Percentiles rank a stretch among this genome's conserved stretches.
phyloP scores from a whole-genome alignment of 129 eudicot genomes.

The Calendula officinalis region DNA sequence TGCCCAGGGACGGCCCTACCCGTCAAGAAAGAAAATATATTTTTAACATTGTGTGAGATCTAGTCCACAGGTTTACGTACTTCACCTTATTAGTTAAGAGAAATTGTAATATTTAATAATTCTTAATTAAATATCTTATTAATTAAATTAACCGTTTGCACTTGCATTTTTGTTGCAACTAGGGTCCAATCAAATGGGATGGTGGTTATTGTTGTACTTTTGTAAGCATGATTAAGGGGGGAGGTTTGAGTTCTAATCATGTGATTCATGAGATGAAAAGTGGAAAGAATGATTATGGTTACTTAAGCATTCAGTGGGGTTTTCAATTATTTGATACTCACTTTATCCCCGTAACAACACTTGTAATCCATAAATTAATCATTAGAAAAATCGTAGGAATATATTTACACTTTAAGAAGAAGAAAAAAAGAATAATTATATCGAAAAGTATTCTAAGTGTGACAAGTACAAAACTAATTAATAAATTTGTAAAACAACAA shows the following conservation, averaged over 20 bases:
- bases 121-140: not conserved
- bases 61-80: too few species aligned
- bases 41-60: too few species aligned
- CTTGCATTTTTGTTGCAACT: not conserved
- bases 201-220: conserved; percentile 22
- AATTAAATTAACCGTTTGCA: not conserved
- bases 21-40: too few species aligned
- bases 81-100: too few species aligned
- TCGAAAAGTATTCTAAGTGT: not conserved
- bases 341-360: conserved; percentile 32
- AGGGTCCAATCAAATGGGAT: conserved; percentile 30
- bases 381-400: conserved; percentile 21
- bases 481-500: not conserved
- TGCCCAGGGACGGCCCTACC: too few species aligned
- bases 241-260: conserved; percentile 26
- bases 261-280: conserved; percentile 40
- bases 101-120: too few species aligned
- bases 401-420: conserved; percentile 15
- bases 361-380: conserved; percentile 24
- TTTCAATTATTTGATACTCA: conserved; percentile 37
- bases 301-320: conserved; percentile 35
- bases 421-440: conserved; percentile 2
- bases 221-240: conserved; percentile 30
- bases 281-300: conserved; percentile 32
- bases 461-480: not conserved